Base-by-base conservation (phyloP, 2,329 filamentous ascomycete species). In the Trichoderma citrinoviride region DNA sequence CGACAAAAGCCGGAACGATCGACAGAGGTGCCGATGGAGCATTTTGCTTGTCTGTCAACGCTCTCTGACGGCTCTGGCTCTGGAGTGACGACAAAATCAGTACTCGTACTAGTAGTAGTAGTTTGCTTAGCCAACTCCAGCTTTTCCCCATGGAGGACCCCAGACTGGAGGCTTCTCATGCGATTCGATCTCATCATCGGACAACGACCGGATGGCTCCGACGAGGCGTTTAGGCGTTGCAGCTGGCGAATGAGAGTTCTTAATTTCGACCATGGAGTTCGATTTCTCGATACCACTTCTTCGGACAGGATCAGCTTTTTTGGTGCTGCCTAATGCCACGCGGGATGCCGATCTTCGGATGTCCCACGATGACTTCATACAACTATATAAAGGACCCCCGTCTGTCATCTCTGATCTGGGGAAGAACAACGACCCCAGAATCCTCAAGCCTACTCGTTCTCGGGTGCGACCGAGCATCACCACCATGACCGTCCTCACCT, bases 311-410 rank as follows among this genome's bases (percentile, higher is more conserved):
- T 12, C 7, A 23, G 47, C 47, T 4, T 33, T 33, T 33, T 52
- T 2, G 29, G 14, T 53, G 47, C 19, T 52, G 58, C 58, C 57
- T 61, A 61, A 52, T 61, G 5, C 57, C 19, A 52, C 33, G 43
- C 50, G 2, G 3, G 49, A 44, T 61, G 58, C 58, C 58, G 58
- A 61, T 61, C 37, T 53, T 61, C 58, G 58, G 58, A 43, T 37
- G 33, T 61, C n/a, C 10, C 25, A 19, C 14, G 41, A 33, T 21
- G 8, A 53, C 19, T 8, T 29, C 8, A 25, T n/a, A 3, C n/a
- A 37, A 17, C 43, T 44, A 27, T 52, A 29, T 52, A 52, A 12
- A 53, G 33, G n/a, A 3, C 21, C 17, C 44, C 21, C 33, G 17
- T 37, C 37, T 19, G 7, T 8, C 12, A 44, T 29, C 25, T 17